These are phyloP conservation scores for Begonia fuchsioides DNA, from an alignment of 306 rosid genomes.

Conservation along the genomic window DNA sequence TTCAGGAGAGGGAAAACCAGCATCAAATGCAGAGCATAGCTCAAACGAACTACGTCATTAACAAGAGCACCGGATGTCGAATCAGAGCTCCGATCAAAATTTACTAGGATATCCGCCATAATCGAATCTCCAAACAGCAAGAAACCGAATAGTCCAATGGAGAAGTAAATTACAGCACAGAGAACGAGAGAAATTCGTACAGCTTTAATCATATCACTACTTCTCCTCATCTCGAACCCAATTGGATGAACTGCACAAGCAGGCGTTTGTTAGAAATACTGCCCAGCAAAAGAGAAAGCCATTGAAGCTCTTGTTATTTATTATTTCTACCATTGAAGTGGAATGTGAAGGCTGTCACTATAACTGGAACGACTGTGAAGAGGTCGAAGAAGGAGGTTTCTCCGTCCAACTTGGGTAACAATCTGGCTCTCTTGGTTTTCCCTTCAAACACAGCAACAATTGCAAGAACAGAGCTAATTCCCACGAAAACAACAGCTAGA, in stretches of 20 bases:
- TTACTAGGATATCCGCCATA: constrained; percentile 62
- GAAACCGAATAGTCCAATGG: constrained; percentile 78
- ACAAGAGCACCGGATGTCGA: constrained; percentile 44
- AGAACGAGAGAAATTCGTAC: constrained; percentile 58
- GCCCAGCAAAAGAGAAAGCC: not conserved
- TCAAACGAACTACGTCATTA: constrained; percentile 50
- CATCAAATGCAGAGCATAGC: constrained; percentile 86
- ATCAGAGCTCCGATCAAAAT: constrained; percentile 50
- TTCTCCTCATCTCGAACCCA: constrained; percentile 58
- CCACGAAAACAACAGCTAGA: constrained; percentile 75
- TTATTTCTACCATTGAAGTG: constrained; percentile 58
- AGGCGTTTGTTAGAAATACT: not conserved
- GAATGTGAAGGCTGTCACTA: constrained; percentile 84
- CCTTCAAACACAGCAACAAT: constrained; percentile 53
- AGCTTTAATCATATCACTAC: constrained; percentile 58
- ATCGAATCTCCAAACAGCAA: constrained; percentile 74
- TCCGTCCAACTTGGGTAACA: constrained; percentile 46
- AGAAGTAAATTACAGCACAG: constrained; percentile 48
- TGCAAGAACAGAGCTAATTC: constrained; percentile 66
- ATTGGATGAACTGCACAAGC: constrained; percentile 72
- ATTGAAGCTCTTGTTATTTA: not conserved
- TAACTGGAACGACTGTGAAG: constrained; percentile 86
- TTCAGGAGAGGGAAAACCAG: constrained; percentile 72
- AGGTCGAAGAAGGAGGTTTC: constrained; percentile 74
- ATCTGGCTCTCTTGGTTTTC: constrained; percentile 46